phyloP scores from a whole-genome alignment of 2,329 filamentous ascomycete genomes.

The Aspergillus luchuensis region DNA sequence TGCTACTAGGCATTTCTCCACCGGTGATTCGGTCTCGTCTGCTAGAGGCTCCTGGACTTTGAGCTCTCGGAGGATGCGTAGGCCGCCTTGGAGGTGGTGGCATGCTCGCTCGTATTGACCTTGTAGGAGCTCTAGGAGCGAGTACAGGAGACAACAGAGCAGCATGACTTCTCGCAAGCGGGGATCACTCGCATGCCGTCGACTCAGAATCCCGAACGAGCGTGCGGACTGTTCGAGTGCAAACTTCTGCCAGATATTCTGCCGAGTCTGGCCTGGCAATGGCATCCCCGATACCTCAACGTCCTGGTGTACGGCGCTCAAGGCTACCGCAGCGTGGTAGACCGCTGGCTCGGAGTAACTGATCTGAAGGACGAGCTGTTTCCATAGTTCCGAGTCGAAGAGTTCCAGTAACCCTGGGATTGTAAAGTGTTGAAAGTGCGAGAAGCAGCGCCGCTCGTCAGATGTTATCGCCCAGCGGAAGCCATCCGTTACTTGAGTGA shows the following conservation, averaged over 20 bases:
- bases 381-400: conserved; percentile 1
- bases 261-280: neutral
- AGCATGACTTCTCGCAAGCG: neutral
- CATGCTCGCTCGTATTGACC: conserved; percentile 8
- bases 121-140: neutral
- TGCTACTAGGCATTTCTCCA: conserved; percentile 3
- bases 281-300: conserved; percentile 2
- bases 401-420: neutral
- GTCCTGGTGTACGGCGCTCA: conserved; percentile 8
- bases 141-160: conserved; percentile 8
- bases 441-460: conserved; percentile 11
- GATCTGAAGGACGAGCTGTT: conserved; percentile 1
- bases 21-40: neutral
- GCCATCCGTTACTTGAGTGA: neutral
- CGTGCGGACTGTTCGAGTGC: conserved; percentile 8
- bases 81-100: conserved; percentile 6
- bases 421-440: conserved; percentile 7
- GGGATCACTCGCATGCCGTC: conserved; percentile 4
- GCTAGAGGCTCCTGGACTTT: neutral
- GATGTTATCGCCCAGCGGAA: conserved; percentile 2
- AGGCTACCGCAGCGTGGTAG: conserved; percentile 8
- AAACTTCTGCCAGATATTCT: conserved; percentile 8
- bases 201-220: neutral
- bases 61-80: neutral
- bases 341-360: conserved; percentile 7